Evolutionary conservation across 2,329 filamentous ascomycete species (phyloP), one percentile per base, ranked within the genome.

Genomic region (Epichloe glyceriae): DNA sequence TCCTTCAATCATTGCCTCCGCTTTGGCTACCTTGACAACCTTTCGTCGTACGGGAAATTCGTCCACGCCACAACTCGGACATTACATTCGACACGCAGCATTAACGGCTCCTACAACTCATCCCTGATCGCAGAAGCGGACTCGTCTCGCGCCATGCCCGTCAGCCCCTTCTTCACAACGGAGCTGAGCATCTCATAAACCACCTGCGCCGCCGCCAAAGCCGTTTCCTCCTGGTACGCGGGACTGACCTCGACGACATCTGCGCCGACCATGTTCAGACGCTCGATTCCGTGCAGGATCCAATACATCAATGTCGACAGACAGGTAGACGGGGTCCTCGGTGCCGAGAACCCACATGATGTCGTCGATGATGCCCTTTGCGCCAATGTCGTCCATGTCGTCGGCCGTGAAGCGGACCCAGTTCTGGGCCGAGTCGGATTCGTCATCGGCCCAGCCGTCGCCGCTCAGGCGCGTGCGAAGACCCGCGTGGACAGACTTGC

Each of bases 221-320:
- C 86, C 39, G 88, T 95, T 61, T 83, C 83, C 70, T 95, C 1
- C 71, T 95, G 88, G 63, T 94, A 95, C 12, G 85, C 85, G 0
- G 89, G 89, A 42, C 84, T 81, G 8, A 88, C 63, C 73, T 95
- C 90, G 5, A 96, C 90, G 46, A 95, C 79, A 67, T 95, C 90
- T 0, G 88, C 90, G 1, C 88, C 90, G 3, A 95, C 86, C 4
- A 95, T 70, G 62, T 95, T 95, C 64, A 95, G 65, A 0, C 73
- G 78, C 70, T 95, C 89, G 41, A 95, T 78, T 0, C 87, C 88
- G 34, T 88, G 74, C 63, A 95, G 67, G 88, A 63, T 95, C 88
- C 3, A 95, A 73, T 0, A 87, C 89, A 62, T 95, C 88, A 59
- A 95, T 95, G 62, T 95, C 89, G 5, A 71, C 78, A 37, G 79